Conservation (phyloP, 495 filamentous ascomycete species). For the Bombardia bombarda region DNA sequence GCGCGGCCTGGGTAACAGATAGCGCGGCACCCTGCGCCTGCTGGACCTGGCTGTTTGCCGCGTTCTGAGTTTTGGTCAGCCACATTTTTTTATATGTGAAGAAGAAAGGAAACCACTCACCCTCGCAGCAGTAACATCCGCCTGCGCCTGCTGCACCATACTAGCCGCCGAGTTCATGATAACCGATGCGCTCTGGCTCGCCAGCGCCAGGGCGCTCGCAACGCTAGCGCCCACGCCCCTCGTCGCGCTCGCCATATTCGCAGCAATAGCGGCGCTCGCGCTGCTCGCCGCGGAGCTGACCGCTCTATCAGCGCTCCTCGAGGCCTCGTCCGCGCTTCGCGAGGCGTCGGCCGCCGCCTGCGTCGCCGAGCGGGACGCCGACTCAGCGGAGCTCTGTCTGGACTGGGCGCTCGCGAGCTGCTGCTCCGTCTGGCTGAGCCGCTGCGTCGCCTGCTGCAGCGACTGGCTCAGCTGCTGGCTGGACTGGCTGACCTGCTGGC, state of each 20-base stretch:
- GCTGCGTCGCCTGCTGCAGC: conserved; percentile 18
- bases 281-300: conserved; percentile 10
- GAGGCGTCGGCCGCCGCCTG: conserved; percentile 15
- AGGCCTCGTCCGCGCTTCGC: conserved; percentile 8
- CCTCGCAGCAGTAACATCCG: conserved; percentile 22
- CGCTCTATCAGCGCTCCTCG: conserved; percentile 12
- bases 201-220: conserved; percentile 24
- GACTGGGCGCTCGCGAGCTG: conserved; percentile 12
- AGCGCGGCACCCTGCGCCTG: conserved; percentile 25
- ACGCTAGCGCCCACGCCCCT: conserved; percentile 14
- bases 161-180: conserved; percentile 25
- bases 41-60: conserved; percentile 21
- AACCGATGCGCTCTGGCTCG: conserved; percentile 22
- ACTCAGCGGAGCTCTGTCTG: conserved; percentile 10
- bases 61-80: conserved; percentile 14
- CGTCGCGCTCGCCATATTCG: conserved; percentile 14
- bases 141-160: conserved; percentile 25
- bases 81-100: neutral
- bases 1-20: conserved; percentile 30
- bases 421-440: conserved; percentile 18
- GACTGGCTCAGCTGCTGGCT: conserved; percentile 29
- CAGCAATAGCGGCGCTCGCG: conserved; percentile 16
- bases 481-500: conserved; percentile 30
- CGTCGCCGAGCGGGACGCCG: conserved; percentile 15
- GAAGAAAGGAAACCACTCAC: conserved; percentile 15